phyloP scores from a whole-genome alignment of 352 stramenopile genomes.

The Phytophthora pinifolia region DNA sequence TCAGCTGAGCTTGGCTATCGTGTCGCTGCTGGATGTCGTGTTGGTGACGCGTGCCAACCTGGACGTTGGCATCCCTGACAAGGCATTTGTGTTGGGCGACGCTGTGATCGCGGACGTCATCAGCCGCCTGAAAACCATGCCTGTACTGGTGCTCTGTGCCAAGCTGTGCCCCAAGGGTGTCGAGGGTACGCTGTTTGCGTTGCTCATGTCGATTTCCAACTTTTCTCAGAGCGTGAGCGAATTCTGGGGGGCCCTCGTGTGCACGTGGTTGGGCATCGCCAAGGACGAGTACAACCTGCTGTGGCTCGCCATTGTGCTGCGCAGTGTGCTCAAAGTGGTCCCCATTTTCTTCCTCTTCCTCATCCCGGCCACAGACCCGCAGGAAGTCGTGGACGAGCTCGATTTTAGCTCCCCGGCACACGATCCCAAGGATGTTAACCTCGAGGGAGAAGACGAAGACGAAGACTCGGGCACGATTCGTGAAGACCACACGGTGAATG shows the following conservation, averaged over 20 bases:
- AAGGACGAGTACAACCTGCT: constrained; percentile 93
- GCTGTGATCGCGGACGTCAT: constrained; percentile 90
- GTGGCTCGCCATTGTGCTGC: constrained; percentile 89
- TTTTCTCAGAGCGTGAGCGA: constrained; percentile 92
- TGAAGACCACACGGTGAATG: constrained; percentile 45
- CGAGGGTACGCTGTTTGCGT: constrained; percentile 96
- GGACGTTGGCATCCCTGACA: constrained; percentile 92
- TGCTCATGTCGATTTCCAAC: constrained; percentile 98
- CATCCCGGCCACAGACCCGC: constrained; percentile 72
- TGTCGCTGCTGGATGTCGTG: constrained; percentile 78
- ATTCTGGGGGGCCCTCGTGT: constrained; percentile 92
- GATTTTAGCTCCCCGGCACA: constrained; percentile 42
- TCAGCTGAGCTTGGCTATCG: constrained; percentile 69
- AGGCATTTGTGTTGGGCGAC: constrained; percentile 95
- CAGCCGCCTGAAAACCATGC: constrained; percentile 88
- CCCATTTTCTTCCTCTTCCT: constrained; percentile 90
- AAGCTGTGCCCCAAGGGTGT: constrained; percentile 94
- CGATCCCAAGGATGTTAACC: constrained; percentile 11
- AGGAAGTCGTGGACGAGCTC: constrained; percentile 73
- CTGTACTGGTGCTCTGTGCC: constrained; percentile 94
- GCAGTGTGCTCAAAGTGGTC: constrained; percentile 90
- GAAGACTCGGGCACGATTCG: constrained; percentile 39
- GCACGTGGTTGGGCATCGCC: constrained; percentile 85
- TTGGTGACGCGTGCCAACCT: constrained; percentile 94
- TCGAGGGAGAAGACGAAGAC: constrained; percentile 29